A percentile compares a stretch with the other conserved stretches of the same genome.
These are phyloP conservation scores for Diddensiella santjacobensis DNA, from an alignment of 805 yeast species.

Conservation along the genomic window DNA sequence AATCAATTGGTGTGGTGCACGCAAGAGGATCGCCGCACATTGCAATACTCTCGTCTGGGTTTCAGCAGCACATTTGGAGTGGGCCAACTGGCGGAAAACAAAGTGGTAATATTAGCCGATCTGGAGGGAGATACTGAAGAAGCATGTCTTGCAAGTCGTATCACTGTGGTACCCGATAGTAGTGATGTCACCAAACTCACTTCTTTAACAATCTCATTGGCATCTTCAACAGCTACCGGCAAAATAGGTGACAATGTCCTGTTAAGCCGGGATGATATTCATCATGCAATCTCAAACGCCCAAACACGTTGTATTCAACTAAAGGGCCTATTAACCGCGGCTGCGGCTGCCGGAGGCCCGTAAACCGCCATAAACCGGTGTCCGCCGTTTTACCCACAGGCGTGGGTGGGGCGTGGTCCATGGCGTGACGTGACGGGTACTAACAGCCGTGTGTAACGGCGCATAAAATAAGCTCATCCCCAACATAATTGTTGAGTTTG, in stretches of 20 bases:
- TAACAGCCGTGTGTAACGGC: too few relatives aligned
- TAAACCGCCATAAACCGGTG: too few relatives aligned
- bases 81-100: slow-evolving; percentile 27
- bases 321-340: too few relatives aligned
- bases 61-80: slow-evolving; percentile 56
- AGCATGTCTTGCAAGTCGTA: slow-evolving; percentile 48
- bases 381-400: too few relatives aligned
- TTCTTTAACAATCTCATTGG: slow-evolving; percentile 14
- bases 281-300: not conserved
- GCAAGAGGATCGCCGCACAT: slow-evolving; percentile 34
- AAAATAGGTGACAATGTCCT: slow-evolving; percentile 4
- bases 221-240: slow-evolving; percentile 10
- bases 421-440: too few relatives aligned
- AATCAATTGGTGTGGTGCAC: slow-evolving; percentile 55
- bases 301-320: not conserved
- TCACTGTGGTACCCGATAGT: slow-evolving; percentile 40
- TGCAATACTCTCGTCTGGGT: slow-evolving; percentile 33
- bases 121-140: slow-evolving; percentile 86
- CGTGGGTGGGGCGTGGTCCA: too few relatives aligned
- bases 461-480: too few relatives aligned
- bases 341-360: too few relatives aligned
- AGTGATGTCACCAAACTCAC: slow-evolving; percentile 19
- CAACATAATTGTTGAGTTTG: not conserved
- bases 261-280: slow-evolving; percentile 7
- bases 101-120: slow-evolving; percentile 58